Base-by-base conservation (phyloP, 148 eudicot genomes). In the Polygonum aviculare region DNA sequence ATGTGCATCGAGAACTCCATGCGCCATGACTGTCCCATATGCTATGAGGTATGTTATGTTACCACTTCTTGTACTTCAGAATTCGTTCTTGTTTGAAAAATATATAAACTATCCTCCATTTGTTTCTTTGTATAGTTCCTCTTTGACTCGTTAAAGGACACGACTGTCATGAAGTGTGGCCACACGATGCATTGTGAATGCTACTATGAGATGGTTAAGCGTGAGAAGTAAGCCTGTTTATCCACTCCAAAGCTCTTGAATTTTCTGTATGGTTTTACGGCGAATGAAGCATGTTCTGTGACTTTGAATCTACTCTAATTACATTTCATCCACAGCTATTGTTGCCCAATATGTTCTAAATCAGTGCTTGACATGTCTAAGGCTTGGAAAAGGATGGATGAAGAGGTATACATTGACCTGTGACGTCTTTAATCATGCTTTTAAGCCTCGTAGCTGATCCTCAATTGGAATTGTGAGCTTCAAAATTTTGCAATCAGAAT, bases 121-220 rank as follows among this genome's bases (percentile, higher is more conserved):
- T 65, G 36, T 72, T 76, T 12, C 52, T 72, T 72, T 72, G 31
- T 73, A 36, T 86, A 95, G 99, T 95, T 89, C 84, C 97, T 95
- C 65, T 95, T 95, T 80, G 99, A 95, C 82, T 92, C 99, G 3
- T 74, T 95, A 73, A 91, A 95, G 82, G 96, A 89, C 76, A 91
- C 94, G 48, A 82, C 83, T 19, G 98, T 95, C 40, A 84, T 95
- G 94, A 86, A 82, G 81, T 95, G 99, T 86, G 99, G 99, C 71
- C 99, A 95, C 78, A 95, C 99, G 10, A 95, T 95, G 93, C 99
- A 95, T 80, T 76, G 70, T 73, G 97, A 95, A 76, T 95, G 99
- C 80, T 88, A 85, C 79, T 74, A 86, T 60, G 98, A 95, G 90
- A 91, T 95, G 94, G 80, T 92, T 69, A 93, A 87, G 88, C 94